Conservation (phyloP, 2,329 filamentous ascomycete genomes). For the Zarea fungicola region DNA sequence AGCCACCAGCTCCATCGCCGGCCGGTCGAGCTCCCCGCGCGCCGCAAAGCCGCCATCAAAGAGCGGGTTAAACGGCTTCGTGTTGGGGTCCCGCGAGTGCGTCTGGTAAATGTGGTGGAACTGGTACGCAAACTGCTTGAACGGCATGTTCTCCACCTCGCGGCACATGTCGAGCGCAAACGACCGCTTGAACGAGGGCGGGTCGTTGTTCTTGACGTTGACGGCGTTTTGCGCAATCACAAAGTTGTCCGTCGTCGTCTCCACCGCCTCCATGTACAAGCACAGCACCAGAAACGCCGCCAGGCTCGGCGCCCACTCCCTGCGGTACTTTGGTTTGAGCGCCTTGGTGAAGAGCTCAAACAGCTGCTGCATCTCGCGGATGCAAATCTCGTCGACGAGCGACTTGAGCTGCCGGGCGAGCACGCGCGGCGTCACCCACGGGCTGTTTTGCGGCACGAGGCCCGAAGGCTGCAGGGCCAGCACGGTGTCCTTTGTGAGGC, state of each 20-base stretch:
- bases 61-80: conserved; percentile 52
- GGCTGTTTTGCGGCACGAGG: conserved; percentile 38
- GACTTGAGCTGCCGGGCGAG: conserved; percentile 53
- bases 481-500: conserved; percentile 42
- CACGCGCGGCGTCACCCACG: conserved; percentile 47
- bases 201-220: conserved; percentile 32
- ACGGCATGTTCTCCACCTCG: conserved; percentile 54
- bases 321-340: conserved; percentile 48
- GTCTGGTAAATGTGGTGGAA: conserved; percentile 58
- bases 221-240: conserved; percentile 48
- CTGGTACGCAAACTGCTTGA: conserved; percentile 55
- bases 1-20: conserved; percentile 41
- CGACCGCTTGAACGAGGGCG: conserved; percentile 34
- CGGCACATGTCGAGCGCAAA: conserved; percentile 43
- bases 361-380: conserved; percentile 44
- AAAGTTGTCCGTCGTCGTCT: conserved; percentile 48
- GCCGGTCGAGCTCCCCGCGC: conserved; percentile 41
- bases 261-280: conserved; percentile 54
- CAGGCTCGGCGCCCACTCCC: conserved; percentile 52
- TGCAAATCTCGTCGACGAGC: conserved; percentile 50
- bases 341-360: conserved; percentile 49
- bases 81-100: conserved; percentile 42
- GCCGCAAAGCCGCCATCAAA: conserved; percentile 38
- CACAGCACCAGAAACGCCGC: conserved; percentile 53
- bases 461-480: conserved; percentile 35